phyloP scores from a whole-genome alignment of 1,284 basidiomycete genomes.

The Boletus albobrunnescens region DNA sequence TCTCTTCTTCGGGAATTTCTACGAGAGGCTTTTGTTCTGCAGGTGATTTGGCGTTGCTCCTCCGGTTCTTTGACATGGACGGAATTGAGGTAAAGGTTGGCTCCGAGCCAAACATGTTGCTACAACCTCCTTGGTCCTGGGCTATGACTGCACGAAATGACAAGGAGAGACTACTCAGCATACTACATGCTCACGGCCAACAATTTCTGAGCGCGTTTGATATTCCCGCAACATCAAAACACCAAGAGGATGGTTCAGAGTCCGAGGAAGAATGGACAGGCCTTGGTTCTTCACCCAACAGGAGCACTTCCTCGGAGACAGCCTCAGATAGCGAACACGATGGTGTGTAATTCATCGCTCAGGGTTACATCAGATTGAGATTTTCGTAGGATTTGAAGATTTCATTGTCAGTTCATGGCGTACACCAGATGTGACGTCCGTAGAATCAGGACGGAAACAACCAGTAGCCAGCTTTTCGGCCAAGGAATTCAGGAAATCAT shows the following conservation, averaged over 20 bases:
- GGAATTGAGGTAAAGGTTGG: neutral
- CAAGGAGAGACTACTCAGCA: constrained; percentile 43
- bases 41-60: constrained; percentile 22
- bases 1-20: constrained; percentile 67
- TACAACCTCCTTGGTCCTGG: no score
- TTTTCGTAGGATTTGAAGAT: constrained; percentile 34
- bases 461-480: constrained; percentile 24
- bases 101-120: constrained; percentile 9
- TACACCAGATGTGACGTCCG: constrained; percentile 51
- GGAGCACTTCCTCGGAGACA: constrained; percentile 1
- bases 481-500: constrained; percentile 54
- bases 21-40: constrained; percentile 24
- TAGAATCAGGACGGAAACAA: constrained; percentile 36
- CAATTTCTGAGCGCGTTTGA: constrained; percentile 57
- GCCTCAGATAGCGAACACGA: constrained; percentile 21
- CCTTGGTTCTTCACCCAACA: constrained; percentile 9
- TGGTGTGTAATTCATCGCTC: constrained; percentile 8
- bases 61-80: constrained; percentile 40
- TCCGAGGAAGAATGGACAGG: constrained; percentile 38
- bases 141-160: constrained; percentile 22
- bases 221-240: constrained; percentile 25
- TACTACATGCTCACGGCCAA: constrained; percentile 64
- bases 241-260: constrained; percentile 26
- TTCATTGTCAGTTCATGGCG: constrained; percentile 33
- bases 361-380: neutral